Conservation (phyloP, 202 grass and related monocot species). For the Musa balbisiana region DNA sequence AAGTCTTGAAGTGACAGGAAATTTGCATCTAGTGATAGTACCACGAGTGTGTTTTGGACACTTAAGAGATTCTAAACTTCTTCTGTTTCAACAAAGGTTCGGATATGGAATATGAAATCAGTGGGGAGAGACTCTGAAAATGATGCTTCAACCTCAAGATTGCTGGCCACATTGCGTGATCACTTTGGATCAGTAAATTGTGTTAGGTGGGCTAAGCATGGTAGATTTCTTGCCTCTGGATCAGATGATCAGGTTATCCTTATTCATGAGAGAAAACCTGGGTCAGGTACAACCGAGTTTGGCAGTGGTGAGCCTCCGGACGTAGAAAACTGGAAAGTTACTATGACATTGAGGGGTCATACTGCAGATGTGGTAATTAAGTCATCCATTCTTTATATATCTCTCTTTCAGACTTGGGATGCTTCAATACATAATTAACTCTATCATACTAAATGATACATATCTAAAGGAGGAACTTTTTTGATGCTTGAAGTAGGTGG, state of each 20-base stretch:
- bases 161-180: conserved; percentile 83
- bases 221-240: conserved; percentile 78
- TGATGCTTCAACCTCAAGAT: conserved; percentile 46
- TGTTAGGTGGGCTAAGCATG: conserved; percentile 92
- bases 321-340: conserved; percentile 96
- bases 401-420: too few species aligned
- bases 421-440: too few species aligned
- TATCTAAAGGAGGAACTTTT: conserved; percentile 6
- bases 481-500: conserved; percentile 68
- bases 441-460: too few species aligned
- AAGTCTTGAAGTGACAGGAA: too few species aligned
- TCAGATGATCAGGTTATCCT: conserved; percentile 94
- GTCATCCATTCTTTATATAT: conserved; percentile 6
- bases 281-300: conserved; percentile 83
- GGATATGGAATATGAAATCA: conserved; percentile 98
- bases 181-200: conserved; percentile 98
- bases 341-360: conserved; percentile 92
- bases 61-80: too few species aligned
- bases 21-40: too few species aligned
- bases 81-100: conserved; percentile 37
- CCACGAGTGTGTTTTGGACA: too few species aligned
- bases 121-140: conserved; percentile 38
- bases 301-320: conserved; percentile 91
- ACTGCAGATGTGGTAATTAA: conserved; percentile 98
- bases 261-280: conserved; percentile 91